Evolutionary conservation across 75 land plant species (phyloP).

Genomic region (Sequoiadendron giganteum): DNA sequence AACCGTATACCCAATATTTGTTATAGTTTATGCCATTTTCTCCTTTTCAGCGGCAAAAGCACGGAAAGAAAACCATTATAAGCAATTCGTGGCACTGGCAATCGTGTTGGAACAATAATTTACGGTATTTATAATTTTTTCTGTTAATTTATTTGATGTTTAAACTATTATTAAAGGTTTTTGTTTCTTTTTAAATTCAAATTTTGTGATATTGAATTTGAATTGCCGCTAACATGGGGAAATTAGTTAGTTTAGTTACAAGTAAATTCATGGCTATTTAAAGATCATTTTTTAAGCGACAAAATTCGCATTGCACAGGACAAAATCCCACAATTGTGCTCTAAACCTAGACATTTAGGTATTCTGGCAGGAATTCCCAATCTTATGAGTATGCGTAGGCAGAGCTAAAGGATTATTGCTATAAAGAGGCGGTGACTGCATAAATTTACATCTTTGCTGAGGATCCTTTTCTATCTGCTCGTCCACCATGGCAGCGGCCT

Average conservation of each 20-base stretch:
- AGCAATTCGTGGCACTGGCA: too few relatives aligned
- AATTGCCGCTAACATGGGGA: background rate
- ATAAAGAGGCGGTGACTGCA: background rate
- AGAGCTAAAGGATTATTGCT: background rate
- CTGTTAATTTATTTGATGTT: background rate
- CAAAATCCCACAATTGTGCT: background rate
- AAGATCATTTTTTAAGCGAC: too few relatives aligned
- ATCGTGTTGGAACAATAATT: background rate
- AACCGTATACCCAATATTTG: too few relatives aligned
- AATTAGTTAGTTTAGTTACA: background rate
- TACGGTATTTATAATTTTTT: background rate
- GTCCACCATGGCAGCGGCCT: constrained; percentile 26
- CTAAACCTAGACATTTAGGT: background rate
- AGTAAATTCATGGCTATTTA: background rate
- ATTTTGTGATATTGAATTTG: background rate
- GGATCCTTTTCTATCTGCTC: background rate
- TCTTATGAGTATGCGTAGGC: background rate
- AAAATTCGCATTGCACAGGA: too few relatives aligned
- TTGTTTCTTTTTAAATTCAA: background rate
- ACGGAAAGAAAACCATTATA: background rate
- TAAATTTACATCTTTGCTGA: background rate
- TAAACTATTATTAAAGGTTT: background rate
- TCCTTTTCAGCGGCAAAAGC: background rate
- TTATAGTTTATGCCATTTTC: background rate
- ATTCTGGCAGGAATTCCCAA: background rate